Evolutionary conservation across 192 early-diverging fungal species (phyloP).

Genomic region (Linnemannia zychae): DNA sequence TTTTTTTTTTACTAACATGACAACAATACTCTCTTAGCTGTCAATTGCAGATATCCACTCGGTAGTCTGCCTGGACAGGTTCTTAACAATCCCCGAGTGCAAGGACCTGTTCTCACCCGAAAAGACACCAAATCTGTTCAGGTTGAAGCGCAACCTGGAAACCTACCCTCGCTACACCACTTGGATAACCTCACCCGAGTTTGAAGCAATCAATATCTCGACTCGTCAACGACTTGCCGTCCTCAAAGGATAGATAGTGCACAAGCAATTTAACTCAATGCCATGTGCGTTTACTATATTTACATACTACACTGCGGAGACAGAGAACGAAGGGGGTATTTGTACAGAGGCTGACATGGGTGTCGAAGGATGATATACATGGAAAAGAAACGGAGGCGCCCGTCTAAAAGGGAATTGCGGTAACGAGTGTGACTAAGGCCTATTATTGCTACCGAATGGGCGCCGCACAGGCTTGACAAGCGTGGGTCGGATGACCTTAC

Average conservation of each 20-base stretch:
- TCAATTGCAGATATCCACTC: conserved; percentile 45
- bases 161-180: conserved; percentile 14
- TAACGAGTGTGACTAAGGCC: neutral
- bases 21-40: neutral
- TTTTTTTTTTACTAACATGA: too few relatives aligned
- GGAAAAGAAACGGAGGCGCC: neutral
- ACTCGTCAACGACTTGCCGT: conserved; percentile 39
- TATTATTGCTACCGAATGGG: conserved; percentile 24
- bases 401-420: neutral
- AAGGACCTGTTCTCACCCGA: conserved; percentile 26
- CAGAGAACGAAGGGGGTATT: neutral
- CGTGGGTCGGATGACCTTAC: conserved; percentile 39
- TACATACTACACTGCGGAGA: neutral
- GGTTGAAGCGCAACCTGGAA: conserved; percentile 22
- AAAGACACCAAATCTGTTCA: conserved; percentile 28
- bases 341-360: neutral
- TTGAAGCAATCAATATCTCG: conserved; percentile 40
- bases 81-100: conserved; percentile 43
- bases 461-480: conserved; percentile 18
- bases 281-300: too few relatives aligned
- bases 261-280: neutral
- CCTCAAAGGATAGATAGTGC: conserved; percentile 23
- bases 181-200: conserved; percentile 33
- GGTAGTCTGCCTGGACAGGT: conserved; percentile 36
- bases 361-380: conserved; percentile 3